Evolutionary conservation across 2,329 filamentous ascomycete genomes (phyloP).

Genomic region (Ophiocordyceps robertsii): DNA sequence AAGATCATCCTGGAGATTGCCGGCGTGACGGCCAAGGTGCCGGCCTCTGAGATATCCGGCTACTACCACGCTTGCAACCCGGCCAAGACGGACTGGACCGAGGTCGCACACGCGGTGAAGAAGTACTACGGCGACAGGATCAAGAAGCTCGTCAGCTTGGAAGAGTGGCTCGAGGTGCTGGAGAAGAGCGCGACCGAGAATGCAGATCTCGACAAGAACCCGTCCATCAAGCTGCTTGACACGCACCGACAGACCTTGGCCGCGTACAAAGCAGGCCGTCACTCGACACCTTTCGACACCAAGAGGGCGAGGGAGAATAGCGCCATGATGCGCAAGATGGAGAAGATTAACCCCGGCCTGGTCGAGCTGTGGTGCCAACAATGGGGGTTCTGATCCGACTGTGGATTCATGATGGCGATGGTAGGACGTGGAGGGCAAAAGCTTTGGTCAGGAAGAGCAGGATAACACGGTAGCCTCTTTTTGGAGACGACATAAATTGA

Average conservation of each 20-base stretch:
- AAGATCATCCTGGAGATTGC: conserved; percentile 31
- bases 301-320: background rate
- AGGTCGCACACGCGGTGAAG: conserved; percentile 25
- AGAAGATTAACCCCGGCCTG: background rate
- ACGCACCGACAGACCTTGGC: conserved; percentile 23
- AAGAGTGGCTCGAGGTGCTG: conserved; percentile 31
- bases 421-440: too few species aligned
- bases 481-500: too few species aligned
- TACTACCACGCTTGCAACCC: conserved; percentile 40
- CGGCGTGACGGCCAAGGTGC: conserved; percentile 15
- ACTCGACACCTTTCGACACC: background rate
- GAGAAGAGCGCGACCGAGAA: conserved; percentile 24
- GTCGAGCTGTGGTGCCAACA: background rate
- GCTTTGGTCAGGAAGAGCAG: too few species aligned
- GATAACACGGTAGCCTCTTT: too few species aligned
- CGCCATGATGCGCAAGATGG: background rate
- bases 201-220: conserved; percentile 27
- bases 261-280: background rate
- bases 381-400: background rate
- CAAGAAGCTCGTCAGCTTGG: conserved; percentile 23
- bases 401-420: background rate
- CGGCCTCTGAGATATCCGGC: conserved; percentile 13
- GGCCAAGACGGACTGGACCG: conserved; percentile 21
- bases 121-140: conserved; percentile 25
- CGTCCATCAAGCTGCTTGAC: conserved; percentile 37